Evolutionary conservation across 768 basidiomycete genomes (phyloP).

Genomic region (Mrakia blollopis): DNA sequence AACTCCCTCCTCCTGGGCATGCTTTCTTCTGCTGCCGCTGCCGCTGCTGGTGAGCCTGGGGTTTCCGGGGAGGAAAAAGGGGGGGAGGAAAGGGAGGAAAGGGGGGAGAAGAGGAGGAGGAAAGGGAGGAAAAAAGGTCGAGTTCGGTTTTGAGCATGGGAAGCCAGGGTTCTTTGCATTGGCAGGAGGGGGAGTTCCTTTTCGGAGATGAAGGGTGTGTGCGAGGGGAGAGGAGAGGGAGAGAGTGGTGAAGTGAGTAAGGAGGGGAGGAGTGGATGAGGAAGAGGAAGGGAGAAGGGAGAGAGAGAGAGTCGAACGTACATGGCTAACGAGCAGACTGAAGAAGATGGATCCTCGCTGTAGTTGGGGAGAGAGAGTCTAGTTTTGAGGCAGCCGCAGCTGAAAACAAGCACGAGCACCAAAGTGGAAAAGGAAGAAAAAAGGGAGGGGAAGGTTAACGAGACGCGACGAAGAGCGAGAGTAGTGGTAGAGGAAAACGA

Average conservation of each 20-base stretch:
- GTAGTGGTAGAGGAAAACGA: not conserved
- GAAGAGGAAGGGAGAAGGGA: not conserved
- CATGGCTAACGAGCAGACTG: not conserved
- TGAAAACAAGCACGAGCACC: too few species aligned
- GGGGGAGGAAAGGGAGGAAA: too few species aligned
- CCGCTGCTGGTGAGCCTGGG: too few species aligned
- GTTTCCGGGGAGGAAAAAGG: too few species aligned
- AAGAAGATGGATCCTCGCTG: not conserved
- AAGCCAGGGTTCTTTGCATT: not conserved
- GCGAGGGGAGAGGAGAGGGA: not conserved
- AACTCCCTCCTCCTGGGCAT: not conserved
- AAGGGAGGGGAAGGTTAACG: not conserved
- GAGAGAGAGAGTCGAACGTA: not conserved
- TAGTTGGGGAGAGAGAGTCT: not conserved
- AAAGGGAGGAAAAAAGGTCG: not conserved
- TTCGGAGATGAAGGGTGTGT: too few species aligned
- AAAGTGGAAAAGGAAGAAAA: not conserved
- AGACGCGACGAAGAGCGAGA: not conserved
- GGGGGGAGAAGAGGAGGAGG: not conserved
- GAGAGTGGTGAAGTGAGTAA: not conserved
- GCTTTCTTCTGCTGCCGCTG: too few species aligned
- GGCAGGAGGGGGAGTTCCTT: not conserved
- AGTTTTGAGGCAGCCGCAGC: not conserved
- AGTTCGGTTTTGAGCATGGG: not conserved
- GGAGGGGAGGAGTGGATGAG: not conserved